phyloP scores from a whole-genome alignment of 306 rosid genomes.

The Pueraria montana region DNA sequence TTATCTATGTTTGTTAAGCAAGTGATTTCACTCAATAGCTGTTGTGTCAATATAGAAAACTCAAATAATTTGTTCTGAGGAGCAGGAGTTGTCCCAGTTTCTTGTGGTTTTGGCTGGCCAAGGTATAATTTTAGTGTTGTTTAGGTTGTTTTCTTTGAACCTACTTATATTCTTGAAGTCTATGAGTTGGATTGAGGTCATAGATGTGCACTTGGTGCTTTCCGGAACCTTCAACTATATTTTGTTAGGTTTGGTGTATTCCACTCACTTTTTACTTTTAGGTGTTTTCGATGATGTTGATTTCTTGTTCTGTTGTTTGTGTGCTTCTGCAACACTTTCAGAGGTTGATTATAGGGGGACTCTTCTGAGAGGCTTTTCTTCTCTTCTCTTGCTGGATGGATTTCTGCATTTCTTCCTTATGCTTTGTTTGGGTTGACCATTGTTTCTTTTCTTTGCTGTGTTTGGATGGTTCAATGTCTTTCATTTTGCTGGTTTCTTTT shows the following conservation, averaged over 20 bases:
- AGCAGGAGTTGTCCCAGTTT: constrained; percentile 24
- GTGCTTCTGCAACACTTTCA: background rate
- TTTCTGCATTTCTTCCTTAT: constrained; percentile 2
- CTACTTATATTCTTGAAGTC: constrained; percentile 20
- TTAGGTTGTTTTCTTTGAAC: constrained; percentile 16
- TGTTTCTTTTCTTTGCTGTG: constrained; percentile 1
- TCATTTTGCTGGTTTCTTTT: background rate
- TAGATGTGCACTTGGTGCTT: constrained; percentile 15
- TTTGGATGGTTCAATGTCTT: constrained; percentile 22
- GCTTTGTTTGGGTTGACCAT: constrained; percentile 2
- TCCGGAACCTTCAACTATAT: constrained; percentile 2
- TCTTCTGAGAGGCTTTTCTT: constrained; percentile 6
- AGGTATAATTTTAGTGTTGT: constrained; percentile 1
- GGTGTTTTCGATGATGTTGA: constrained; percentile 20
- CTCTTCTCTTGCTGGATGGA: constrained; percentile 3
- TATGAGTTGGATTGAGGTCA: constrained; percentile 17
- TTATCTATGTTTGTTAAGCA: constrained; percentile 28
- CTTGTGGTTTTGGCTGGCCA: constrained; percentile 14
- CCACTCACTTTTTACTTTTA: constrained; percentile 24
- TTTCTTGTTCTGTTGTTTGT: constrained; percentile 14
- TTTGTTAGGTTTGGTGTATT: constrained; percentile 22
- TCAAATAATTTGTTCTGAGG: background rate
- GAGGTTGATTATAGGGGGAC: background rate
- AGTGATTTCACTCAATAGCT: constrained; percentile 39
- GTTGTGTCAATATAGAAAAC: constrained; percentile 15